phyloP scores from a whole-genome alignment of 106 monocot genomes.

The Platanthera guangdongensis region DNA sequence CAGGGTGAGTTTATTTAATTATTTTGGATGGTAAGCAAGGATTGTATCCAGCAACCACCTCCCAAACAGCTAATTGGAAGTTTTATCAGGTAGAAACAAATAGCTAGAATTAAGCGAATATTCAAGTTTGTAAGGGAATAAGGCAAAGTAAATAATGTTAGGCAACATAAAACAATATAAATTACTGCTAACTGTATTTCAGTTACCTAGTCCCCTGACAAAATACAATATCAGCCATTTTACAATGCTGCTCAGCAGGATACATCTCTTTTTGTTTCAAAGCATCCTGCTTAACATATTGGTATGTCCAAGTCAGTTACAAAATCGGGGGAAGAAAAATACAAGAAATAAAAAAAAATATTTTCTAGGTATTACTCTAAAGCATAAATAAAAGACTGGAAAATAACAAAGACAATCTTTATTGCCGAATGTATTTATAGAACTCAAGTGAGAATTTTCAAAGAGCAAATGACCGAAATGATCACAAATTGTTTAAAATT shows the following conservation, averaged over 20 bases:
- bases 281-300: conserved; percentile 65
- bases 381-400: not conserved
- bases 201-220: conserved; percentile 96
- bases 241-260: conserved; percentile 82
- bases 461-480: too few species aligned
- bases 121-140: not conserved
- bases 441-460: not conserved
- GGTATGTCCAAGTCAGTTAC: not conserved
- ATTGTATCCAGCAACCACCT: too few species aligned
- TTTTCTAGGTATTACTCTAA: not conserved
- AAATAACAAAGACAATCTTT: not conserved
- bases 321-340: not conserved
- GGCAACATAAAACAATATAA: not conserved
- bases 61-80: too few species aligned
- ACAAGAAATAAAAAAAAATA: not conserved
- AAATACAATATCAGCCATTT: conserved; percentile 71
- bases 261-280: conserved; percentile 87
- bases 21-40: too few species aligned
- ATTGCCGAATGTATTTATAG: not conserved
- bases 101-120: not conserved
- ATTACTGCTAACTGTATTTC: not conserved
- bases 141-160: not conserved
- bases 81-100: too few species aligned
- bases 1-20: too few species aligned
- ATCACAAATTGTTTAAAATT: too few species aligned